These are phyloP conservation scores for Draba incana DNA, from an alignment of 345 rosid species.

Conservation along the genomic window DNA sequence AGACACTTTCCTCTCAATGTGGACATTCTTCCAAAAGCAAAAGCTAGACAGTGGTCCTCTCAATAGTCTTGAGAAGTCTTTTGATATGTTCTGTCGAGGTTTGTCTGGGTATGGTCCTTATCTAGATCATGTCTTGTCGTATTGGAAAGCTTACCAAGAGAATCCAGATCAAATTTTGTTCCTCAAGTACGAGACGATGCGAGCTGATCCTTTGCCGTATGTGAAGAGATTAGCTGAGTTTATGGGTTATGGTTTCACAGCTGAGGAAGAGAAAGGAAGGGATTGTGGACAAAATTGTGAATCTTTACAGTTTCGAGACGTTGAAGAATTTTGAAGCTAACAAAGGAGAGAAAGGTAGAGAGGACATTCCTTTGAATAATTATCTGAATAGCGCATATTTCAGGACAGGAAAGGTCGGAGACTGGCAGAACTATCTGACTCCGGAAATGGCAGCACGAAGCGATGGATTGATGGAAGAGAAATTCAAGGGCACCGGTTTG, in stretches of 20 bases:
- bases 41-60: not conserved
- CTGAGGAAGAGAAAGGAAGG: slow-evolving; percentile 8
- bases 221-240: slow-evolving; percentile 33
- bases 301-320: slow-evolving; percentile 11
- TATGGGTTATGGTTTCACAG: slow-evolving; percentile 23
- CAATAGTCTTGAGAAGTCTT: slow-evolving; percentile 31
- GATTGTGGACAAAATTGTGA: not conserved
- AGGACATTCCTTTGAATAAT: not conserved
- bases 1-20: slow-evolving; percentile 47
- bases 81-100: slow-evolving; percentile 32
- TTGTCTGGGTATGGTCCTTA: slow-evolving; percentile 15
- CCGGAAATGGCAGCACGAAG: slow-evolving; percentile 29
- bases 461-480: slow-evolving; percentile 27
- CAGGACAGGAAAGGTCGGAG: slow-evolving; percentile 32
- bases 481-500: slow-evolving; percentile 18
- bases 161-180: slow-evolving; percentile 7
- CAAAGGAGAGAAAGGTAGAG: slow-evolving; percentile 10
- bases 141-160: slow-evolving; percentile 26
- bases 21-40: slow-evolving; percentile 39
- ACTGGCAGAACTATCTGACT: slow-evolving; percentile 21
- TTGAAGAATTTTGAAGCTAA: slow-evolving; percentile 17
- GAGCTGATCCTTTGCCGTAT: slow-evolving; percentile 16
- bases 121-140: slow-evolving; percentile 27
- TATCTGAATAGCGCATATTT: slow-evolving; percentile 19
- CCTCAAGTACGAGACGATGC: slow-evolving; percentile 19